These are phyloP conservation scores for Talaromyces nanjingensis DNA, from an alignment of 495 filamentous ascomycete species.

Conservation along the genomic window DNA sequence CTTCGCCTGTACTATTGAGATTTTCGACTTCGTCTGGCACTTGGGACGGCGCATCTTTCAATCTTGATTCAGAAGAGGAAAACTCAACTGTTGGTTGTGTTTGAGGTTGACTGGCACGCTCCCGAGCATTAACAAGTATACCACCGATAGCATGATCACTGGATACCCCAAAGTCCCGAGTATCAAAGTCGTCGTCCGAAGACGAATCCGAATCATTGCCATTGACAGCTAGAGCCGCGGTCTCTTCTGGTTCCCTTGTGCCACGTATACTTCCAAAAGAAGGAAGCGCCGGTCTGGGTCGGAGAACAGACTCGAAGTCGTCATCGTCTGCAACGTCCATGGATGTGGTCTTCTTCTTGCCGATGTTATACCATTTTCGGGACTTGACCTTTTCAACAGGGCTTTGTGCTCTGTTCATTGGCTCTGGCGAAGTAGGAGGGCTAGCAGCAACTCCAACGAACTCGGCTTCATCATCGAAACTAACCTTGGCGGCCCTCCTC, in stretches of 20 bases:
- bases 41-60: not conserved
- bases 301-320: constrained; percentile 59
- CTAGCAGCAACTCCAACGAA: constrained; percentile 54
- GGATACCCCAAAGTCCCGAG: constrained; percentile 33
- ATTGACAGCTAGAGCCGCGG: constrained; percentile 21
- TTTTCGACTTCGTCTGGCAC: not conserved
- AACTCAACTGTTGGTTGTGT: constrained; percentile 11
- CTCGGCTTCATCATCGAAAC: constrained; percentile 72
- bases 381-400: constrained; percentile 35
- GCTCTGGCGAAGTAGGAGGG: constrained; percentile 41
- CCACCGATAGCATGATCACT: constrained; percentile 60
- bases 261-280: constrained; percentile 76
- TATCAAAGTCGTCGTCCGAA: constrained; percentile 23
- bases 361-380: constrained; percentile 49
- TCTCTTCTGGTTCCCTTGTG: constrained; percentile 23
- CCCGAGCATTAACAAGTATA: constrained; percentile 36
- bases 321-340: constrained; percentile 36
- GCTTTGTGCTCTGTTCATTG: constrained; percentile 40
- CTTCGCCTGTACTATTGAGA: not conserved
- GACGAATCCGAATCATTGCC: constrained; percentile 33
- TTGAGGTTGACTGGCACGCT: constrained; percentile 8
- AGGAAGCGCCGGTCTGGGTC: constrained; percentile 68
- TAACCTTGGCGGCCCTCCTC: constrained; percentile 71
- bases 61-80: not conserved
- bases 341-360: constrained; percentile 34